Percentiles rank a stretch among this genome's conserved stretches.
phyloP scores from a whole-genome alignment of 192 early-diverging fungal species.

The Backusella tarrabulga region DNA sequence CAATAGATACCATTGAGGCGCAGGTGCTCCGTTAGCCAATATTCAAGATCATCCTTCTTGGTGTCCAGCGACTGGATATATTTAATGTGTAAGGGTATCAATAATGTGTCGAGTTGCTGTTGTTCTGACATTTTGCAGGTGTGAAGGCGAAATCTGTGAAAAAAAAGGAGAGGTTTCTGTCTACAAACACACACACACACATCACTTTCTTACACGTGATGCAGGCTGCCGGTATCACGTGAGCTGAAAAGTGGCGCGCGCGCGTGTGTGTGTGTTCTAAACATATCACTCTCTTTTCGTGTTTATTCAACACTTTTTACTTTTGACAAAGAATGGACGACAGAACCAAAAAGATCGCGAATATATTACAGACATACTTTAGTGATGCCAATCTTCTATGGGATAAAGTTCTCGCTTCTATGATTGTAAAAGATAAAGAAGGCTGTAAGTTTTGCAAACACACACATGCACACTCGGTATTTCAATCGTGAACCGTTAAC shows the following conservation, averaged over 20 bases:
- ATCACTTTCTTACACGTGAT: no score
- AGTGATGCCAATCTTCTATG: constrained; percentile 28
- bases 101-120: constrained; percentile 31
- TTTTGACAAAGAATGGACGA: neutral
- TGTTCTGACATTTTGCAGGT: neutral
- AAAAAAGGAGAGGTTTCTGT: no score
- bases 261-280: no score
- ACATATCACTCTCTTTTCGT: neutral
- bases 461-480: no score
- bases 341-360: constrained; percentile 15
- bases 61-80: constrained; percentile 72
- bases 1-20: constrained; percentile 93
- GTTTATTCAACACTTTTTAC: neutral
- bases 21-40: constrained; percentile 91
- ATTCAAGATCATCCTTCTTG: constrained; percentile 83
- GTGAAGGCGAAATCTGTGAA: neutral
- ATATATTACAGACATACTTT: constrained; percentile 29
- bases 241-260: no score
- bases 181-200: no score
- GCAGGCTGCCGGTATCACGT: no score
- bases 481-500: no score
- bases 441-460: constrained; percentile 6
- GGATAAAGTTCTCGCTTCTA: constrained; percentile 20
- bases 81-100: constrained; percentile 65
- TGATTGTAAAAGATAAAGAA: constrained; percentile 3